Conservation (phyloP, 2,329 filamentous ascomycete genomes). For the Fonsecaea multimorphosa region DNA sequence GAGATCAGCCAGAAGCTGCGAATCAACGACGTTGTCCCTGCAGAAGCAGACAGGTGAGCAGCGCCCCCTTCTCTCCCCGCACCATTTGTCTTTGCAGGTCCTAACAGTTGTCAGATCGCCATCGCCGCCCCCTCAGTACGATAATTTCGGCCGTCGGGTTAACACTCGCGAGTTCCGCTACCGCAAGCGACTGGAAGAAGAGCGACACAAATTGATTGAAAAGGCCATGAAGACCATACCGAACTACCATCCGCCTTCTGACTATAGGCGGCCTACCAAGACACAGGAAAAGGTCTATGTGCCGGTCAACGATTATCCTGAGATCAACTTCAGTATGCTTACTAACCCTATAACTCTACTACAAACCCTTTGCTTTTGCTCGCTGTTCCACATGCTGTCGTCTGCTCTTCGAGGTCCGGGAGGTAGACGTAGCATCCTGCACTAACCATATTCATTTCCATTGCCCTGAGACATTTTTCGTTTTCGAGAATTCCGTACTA, state of each 20-base stretch:
- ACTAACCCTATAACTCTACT: constrained; percentile 96
- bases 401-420: constrained; percentile 27
- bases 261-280: constrained; percentile 98
- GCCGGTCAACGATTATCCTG: constrained; percentile 99
- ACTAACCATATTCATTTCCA: constrained; percentile 46
- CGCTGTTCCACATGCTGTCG: constrained; percentile 44
- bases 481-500: constrained; percentile 66
- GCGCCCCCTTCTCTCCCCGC: constrained; percentile 20
- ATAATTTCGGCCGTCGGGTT: constrained; percentile 98
- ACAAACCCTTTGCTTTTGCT: constrained; percentile 53
- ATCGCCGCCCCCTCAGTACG: constrained; percentile 94
- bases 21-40: constrained; percentile 98
- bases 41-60: constrained; percentile 89
- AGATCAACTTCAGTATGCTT: constrained; percentile 99
- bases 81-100: constrained; percentile 17
- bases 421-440: constrained; percentile 35
- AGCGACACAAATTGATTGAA: constrained; percentile 97
- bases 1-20: constrained; percentile 99
- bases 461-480: constrained; percentile 39
- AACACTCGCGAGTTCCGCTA: constrained; percentile 99
- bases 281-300: constrained; percentile 99
- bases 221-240: constrained; percentile 99
- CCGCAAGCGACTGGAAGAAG: constrained; percentile 95
- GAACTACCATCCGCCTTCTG: constrained; percentile 98
- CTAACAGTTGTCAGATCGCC: constrained; percentile 71